Evolutionary conservation across 305 asterid genomes (phyloP).

Genomic region (Rubia tinctorum): DNA sequence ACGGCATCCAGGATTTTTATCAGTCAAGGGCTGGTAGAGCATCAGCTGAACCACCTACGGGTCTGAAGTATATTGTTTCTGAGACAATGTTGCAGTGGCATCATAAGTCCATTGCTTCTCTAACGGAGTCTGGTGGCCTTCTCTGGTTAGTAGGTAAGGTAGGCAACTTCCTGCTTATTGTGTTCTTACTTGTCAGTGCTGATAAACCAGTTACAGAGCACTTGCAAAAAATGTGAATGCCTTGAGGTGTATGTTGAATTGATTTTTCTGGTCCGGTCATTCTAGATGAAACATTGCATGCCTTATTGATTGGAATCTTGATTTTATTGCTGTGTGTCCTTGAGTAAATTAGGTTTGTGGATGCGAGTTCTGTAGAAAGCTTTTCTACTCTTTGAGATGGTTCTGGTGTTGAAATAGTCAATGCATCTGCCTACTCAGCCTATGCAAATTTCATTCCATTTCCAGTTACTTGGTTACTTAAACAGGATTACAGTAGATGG

Average conservation of each 20-base stretch:
- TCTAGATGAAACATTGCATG: neutral
- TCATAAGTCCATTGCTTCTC: constrained; percentile 78
- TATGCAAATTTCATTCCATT: neutral
- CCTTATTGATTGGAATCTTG: neutral
- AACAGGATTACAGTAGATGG: neutral
- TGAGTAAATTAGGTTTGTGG: neutral
- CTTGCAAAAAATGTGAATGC: neutral
- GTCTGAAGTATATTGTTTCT: constrained; percentile 37
- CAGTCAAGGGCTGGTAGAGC: constrained; percentile 35
- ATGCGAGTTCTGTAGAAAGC: neutral
- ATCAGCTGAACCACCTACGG: constrained; percentile 33
- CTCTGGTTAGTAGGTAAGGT: constrained; percentile 99
- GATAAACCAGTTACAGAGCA: neutral
- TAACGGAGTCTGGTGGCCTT: constrained; percentile 99
- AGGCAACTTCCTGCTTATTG: constrained; percentile 49
- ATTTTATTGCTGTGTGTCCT: neutral
- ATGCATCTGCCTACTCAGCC: neutral
- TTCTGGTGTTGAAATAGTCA: neutral
- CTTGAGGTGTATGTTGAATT: neutral
- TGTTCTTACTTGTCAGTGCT: constrained; percentile 19
- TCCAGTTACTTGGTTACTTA: neutral
- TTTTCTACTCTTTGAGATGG: neutral
- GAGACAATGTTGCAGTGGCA: constrained; percentile 69
- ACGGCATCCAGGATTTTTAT: constrained; percentile 35
- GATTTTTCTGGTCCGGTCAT: neutral